Evolutionary conservation across 2,329 filamentous ascomycete genomes (phyloP), one percentile per base, ranked within the genome.

Genomic region (Diaporthe citri): DNA sequence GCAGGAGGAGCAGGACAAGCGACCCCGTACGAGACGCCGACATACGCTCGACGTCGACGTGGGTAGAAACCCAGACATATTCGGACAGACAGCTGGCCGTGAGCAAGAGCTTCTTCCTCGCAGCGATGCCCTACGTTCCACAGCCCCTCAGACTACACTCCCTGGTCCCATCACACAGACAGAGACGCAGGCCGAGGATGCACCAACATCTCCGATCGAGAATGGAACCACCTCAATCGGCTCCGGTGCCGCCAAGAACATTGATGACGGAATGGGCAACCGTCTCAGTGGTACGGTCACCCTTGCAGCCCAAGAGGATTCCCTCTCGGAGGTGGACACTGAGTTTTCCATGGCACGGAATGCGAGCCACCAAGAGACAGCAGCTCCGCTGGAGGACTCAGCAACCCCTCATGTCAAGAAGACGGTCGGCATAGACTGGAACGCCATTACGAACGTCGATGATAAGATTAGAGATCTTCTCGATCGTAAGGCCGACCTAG

Each of bases 11-110:
- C n/a, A 28, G 8, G 31, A 34, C 17, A 36, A 43, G 60, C 74
- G 73, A 13, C 73, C 71, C 4, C 36, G 66, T 1, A 56, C 60
- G 52, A 75, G 78, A 31, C 79, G 80, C 7, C 79, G 77, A 17
- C 72, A 78, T 17, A 81, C 80, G 0, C 72, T 82, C 17, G 78
- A 80, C 51, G 79, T 84, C 22, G 83, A 84, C 56, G 80, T 81
- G 20, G 80, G 81, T 36, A 78, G 76, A 6, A 82, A 82, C 43
- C 78, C 82, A 1, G 82, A 84, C 74, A 84, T 84, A 3, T 84
- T 84, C 60, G 81, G 80, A 4, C 74, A 77, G 51, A 43, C 39
- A 15, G 15, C 28, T 5, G 15, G 22, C 4, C 39, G 4, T 17
- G 25, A 43, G 8, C 13, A 28, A 31, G 43, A 41, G 13, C 13